Evolutionary conservation across 2,329 filamentous ascomycete genomes (phyloP), one percentile per base, ranked within the genome.

Genomic region (Diaporthe destruens): DNA sequence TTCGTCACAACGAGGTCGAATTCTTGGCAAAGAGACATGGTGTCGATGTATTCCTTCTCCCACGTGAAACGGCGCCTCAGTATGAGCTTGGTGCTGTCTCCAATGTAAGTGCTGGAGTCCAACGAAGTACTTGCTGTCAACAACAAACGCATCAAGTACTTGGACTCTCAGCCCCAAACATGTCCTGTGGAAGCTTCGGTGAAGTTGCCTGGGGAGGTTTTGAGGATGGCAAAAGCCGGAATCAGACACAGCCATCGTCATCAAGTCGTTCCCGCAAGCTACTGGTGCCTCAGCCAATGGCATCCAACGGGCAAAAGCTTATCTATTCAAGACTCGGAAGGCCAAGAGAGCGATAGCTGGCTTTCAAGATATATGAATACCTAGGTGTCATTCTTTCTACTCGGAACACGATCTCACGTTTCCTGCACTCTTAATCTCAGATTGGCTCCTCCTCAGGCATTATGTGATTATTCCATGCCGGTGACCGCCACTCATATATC

Each of bases 1-100:
- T 85, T 84, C 56, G 83, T 81, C 66, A 85, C 80, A 44, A 85
- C 78, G 20, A 84, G 78, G 71, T 85, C 83, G 69, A 80, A 83
- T 42, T 77, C 74, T 6, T 61, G 54, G 7, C 32, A 11, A 12
- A 49, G 9, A 16, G 68, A 57, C 68, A 70, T 70, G 61, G 1
- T 53, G 44, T 14, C 57, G 25, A 25, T 16, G 25, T 16, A 25
- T 23, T 8, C 36, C 36, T 61, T 29, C 6, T 3, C 16, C 23
- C 3, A 14, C 16, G 3, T 7, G 16, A 18, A 6, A 14, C 23
- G 8, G 16, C 23, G 3, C 2, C 42, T 11, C 14, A 34, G 18
- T 23, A 18, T 12, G 18, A 65, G 6, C 9, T 18, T 42, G 0
- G 42, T 1, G 20, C n/a, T 20, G 47, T 4, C 61, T 18, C 3